Base-by-base conservation (phyloP, 176 grass and related monocot genomes). In the Avena sativa region DNA sequence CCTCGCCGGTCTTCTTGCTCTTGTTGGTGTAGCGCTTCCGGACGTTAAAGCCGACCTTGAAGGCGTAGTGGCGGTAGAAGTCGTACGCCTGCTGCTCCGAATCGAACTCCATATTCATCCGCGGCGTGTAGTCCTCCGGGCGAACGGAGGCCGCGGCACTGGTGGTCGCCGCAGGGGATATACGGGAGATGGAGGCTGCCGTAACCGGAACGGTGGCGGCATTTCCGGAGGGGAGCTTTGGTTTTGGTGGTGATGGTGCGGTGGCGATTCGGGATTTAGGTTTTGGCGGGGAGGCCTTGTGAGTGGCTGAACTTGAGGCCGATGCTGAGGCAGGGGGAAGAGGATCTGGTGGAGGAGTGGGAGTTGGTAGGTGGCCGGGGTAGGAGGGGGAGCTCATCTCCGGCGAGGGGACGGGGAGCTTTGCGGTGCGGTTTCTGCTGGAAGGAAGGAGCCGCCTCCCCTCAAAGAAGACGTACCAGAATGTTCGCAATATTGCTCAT, bases 21-120 rank as follows among this genome's bases (percentile, higher is more conserved):
- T 75, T 88, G 76, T 92, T 92, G 34, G 78, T 75, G 25, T 92
- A 95, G n/a, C 86, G 86, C 74, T 84, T 87, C 16, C 88, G 82
- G 12, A 95, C 75, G 23, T 87, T 88, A 52, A 95, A 95, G 19
- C 93, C 90, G 66, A 86, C 56, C 28, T 84, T 92, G 88, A 88
- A 88, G 49, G 79, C 90, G 66, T 95, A 95, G 78, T 78, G 78
- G 75, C 84, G 78, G 69, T 95, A 95, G 30, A 89, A 93, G 32
- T 89, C 89, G 62, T 95, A 92, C 1, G 90, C 88, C 43, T 92
- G 79, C 23, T 88, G 71, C 81, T 95, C 90, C 49, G 85, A 84
- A 12, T 89, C 93, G 50, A 95, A 92, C 30, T 89, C 88, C 21
- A 82, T 81, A 36, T 91, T 83, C 50, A 90, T 78, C 80, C 70